A percentile compares a stretch with the other conserved stretches of the same genome.
Evolutionary conservation across 768 basidiomycete species (phyloP).

Genomic region (Lactarius hengduanensis): DNA sequence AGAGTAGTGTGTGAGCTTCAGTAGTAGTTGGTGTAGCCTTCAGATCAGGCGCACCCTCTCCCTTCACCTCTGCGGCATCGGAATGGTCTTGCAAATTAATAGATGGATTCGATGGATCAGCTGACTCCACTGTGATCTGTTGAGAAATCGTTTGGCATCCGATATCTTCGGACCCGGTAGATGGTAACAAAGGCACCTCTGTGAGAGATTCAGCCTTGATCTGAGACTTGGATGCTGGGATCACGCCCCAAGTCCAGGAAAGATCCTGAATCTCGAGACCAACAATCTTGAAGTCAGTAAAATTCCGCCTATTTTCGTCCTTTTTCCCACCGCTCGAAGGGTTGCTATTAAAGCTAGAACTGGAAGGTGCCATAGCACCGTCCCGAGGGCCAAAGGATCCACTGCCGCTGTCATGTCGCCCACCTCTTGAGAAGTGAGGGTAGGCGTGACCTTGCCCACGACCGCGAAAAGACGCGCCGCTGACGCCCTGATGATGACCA

Average conservation of each 20-base stretch:
- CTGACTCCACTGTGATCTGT: constrained; percentile 11
- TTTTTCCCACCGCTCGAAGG: constrained; percentile 58
- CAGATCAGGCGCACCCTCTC: constrained; percentile 7
- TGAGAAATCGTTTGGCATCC: constrained; percentile 3
- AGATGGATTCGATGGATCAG: constrained; percentile 17
- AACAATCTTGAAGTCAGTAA: constrained; percentile 98
- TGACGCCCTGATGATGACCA: constrained; percentile 31
- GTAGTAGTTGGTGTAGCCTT: neutral
- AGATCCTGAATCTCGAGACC: constrained; percentile 83
- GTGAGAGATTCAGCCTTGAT: constrained; percentile 33
- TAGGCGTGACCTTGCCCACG: constrained; percentile 57
- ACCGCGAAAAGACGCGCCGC: constrained; percentile 46
- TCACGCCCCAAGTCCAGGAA: constrained; percentile 82
- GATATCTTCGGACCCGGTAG: constrained; percentile 33
- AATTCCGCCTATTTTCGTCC: constrained; percentile 85
- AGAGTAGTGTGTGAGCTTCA: neutral
- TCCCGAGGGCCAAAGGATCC: constrained; percentile 44
- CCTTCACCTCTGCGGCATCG: constrained; percentile 14
- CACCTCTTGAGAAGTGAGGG: constrained; percentile 37
- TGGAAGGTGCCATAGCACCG: constrained; percentile 34
- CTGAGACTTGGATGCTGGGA: constrained; percentile 39
- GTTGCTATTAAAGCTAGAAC: constrained; percentile 27
- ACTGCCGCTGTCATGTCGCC: constrained; percentile 42
- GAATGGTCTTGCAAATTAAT: constrained; percentile 5
- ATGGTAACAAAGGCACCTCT: constrained; percentile 34